Evolutionary conservation across 2,329 filamentous ascomycete species (phyloP).

Genomic region (Aspergillus sp.): DNA sequence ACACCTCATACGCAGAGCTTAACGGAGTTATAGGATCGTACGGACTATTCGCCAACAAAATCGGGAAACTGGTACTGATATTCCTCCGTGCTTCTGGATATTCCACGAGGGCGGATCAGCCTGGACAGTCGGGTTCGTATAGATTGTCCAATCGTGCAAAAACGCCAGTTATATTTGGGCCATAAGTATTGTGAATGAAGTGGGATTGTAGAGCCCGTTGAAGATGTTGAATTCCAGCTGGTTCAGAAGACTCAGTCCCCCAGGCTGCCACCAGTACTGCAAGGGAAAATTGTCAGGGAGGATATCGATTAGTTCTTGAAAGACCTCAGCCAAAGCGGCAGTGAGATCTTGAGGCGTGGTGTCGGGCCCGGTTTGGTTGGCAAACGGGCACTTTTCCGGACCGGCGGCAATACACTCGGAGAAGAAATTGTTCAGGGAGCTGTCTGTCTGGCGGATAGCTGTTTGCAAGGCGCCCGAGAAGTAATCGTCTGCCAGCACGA

Average conservation of each 20-base stretch:
- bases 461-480: neutral
- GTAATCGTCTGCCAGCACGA: constrained; percentile 11
- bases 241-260: neutral
- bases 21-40: constrained; percentile 21
- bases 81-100: constrained; percentile 3
- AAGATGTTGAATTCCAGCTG: neutral
- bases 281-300: too few species aligned
- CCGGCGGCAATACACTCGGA: too few species aligned
- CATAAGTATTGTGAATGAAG: neutral
- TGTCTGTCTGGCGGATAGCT: neutral
- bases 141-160: neutral
- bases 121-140: neutral
- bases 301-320: neutral
- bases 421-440: neutral
- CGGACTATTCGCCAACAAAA: constrained; percentile 20
- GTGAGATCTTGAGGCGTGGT: constrained; percentile 1
- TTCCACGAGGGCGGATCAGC: neutral
- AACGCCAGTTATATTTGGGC: neutral
- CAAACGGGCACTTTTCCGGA: too few species aligned
- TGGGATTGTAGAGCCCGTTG: neutral
- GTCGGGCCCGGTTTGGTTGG: neutral
- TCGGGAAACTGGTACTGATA: constrained; percentile 16
- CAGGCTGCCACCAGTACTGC: too few species aligned
- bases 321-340: neutral
- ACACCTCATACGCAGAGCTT: constrained; percentile 15